Percentiles rank a stretch among this genome's conserved stretches.
These are phyloP conservation scores for Cocos nucifera DNA, from an alignment of 176 grass and related monocot genomes.

Conservation along the genomic window DNA sequence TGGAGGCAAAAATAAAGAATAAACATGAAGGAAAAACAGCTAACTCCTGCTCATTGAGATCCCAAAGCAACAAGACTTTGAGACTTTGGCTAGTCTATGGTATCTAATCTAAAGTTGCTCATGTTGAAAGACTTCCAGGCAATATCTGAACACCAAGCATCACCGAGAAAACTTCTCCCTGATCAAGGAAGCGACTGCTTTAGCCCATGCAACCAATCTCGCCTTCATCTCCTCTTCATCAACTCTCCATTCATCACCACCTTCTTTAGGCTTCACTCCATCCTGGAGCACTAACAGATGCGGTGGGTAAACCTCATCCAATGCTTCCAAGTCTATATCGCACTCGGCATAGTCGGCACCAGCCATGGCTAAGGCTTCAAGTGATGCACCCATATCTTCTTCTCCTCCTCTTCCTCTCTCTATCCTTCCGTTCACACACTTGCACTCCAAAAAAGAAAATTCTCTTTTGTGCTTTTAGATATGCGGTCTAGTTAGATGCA, in stretches of 20 bases:
- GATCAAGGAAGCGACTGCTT: constrained; percentile 27
- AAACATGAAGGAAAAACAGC: too few relatives aligned
- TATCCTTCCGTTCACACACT: not conserved
- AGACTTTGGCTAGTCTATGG: too few relatives aligned
- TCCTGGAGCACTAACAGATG: constrained; percentile 11
- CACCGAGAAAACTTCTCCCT: constrained; percentile 5
- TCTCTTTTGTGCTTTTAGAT: too few relatives aligned
- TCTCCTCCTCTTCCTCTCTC: not conserved
- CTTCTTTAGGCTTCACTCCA: not conserved
- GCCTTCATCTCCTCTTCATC: constrained; percentile 17
- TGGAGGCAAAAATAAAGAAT: too few relatives aligned
- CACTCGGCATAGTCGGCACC: constrained; percentile 23
- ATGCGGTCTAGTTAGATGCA: too few relatives aligned
- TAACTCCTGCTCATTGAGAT: too few relatives aligned
- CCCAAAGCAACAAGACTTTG: too few relatives aligned
- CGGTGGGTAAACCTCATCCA: not conserved
- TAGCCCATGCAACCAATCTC: constrained; percentile 23
- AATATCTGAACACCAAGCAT: too few relatives aligned
- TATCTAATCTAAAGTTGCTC: too few relatives aligned
- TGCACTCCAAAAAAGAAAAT: too few relatives aligned
- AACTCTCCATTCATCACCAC: not conserved
- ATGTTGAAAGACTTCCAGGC: too few relatives aligned
- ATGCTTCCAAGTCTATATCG: not conserved
- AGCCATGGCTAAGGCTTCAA: constrained; percentile 31
- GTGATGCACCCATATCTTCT: constrained; percentile 5